Evolutionary conservation across 352 stramenopile species (phyloP), one percentile per base, ranked within the genome.

Genomic region (Phytopythium oedochilum): DNA sequence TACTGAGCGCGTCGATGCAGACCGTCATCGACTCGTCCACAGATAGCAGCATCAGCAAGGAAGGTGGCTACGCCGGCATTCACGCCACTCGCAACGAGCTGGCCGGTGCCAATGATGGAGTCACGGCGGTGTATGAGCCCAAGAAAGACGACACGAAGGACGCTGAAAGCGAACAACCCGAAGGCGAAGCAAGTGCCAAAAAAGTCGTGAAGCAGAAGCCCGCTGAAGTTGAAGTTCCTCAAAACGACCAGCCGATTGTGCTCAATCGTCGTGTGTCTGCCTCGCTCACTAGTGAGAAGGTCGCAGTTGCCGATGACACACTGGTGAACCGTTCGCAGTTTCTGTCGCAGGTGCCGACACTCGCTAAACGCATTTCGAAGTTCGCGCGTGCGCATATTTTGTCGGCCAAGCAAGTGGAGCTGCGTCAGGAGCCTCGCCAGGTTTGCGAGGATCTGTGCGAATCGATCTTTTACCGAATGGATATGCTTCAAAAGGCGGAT

Each of bases 401-500:
- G 12, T 80, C 73, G 11, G 46, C 67, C 0, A 67, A 86, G 0
- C 60, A 75, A 38, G 71, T 96, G 29, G 72, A 75, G 53, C 53
- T 59, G 23, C 84, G 86, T 12, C 85, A 97, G 48, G 48, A 88
- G 15, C 86, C 89, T 15, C 71, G 76, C 3, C 75, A 86, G 43
- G 50, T 92, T 25, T 93, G 88, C 61, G 84, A 91, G 65, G 83
- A 97, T 43, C 74, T 99, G 8, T 97, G 85, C 60, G 83, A 96
- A 56, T 83, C 89, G 26, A 97, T 99, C 53, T 98, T 99, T 63
- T 93, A 94, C 38, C 86, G 96, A n/a, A 98, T 99, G 65, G 69
- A 73, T 29, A 88, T 85, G 36, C 66, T 86, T 0, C 84, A 92
- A 55, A 78, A 96, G 49, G 63, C 66, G 17, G 71, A 71, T 25